Conservation (phyloP, 345 rosid genomes). For the Gossypium arboreum region DNA sequence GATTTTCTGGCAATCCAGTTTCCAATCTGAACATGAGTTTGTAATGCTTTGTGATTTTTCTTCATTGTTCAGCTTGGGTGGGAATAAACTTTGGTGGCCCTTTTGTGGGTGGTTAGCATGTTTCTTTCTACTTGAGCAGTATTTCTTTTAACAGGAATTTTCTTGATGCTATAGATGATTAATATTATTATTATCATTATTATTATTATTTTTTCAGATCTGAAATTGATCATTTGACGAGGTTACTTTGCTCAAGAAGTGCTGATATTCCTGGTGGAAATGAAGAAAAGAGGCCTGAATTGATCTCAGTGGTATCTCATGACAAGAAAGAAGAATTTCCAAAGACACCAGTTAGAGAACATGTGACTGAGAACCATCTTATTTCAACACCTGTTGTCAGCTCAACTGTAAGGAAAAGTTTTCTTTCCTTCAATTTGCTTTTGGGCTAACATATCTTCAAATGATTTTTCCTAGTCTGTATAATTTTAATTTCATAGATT, state of each 20-base stretch:
- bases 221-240: slow-evolving; percentile 75
- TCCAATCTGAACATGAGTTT: neutral
- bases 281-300: slow-evolving; percentile 46
- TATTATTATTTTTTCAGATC: slow-evolving; percentile 43
- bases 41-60: neutral
- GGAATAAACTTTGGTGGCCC: neutral
- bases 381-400: slow-evolving; percentile 42
- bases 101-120: neutral
- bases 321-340: slow-evolving; percentile 34
- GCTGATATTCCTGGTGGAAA: slow-evolving; percentile 35
- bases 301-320: slow-evolving; percentile 21
- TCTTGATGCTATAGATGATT: neutral
- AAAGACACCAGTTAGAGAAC: slow-evolving; percentile 32
- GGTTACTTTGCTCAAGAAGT: slow-evolving; percentile 60
- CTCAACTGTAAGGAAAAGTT: slow-evolving; percentile 38
- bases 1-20: neutral
- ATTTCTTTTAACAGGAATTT: neutral
- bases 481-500: neutral
- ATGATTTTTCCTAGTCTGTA: neutral
- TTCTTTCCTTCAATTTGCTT: neutral
- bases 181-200: neutral
- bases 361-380: slow-evolving; percentile 31
- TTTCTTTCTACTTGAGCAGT: neutral
- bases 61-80: neutral
- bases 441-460: neutral